Conservation (phyloP, 2,329 filamentous ascomycete species). For the Botryotinia convoluta region DNA sequence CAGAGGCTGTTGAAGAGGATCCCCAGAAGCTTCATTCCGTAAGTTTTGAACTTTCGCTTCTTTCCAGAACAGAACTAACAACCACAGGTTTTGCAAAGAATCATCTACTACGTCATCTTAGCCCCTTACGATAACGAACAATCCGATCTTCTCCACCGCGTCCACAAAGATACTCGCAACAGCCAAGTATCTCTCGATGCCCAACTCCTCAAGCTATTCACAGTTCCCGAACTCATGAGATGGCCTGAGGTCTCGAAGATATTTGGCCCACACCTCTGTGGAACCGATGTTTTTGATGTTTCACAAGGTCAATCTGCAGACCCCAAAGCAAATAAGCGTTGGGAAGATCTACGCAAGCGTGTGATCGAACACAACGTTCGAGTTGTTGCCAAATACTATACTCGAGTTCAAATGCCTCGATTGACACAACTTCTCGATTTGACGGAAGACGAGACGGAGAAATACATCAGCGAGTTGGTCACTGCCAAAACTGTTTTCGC, state of each 20-base stretch:
- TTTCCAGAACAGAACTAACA: conserved; percentile 24
- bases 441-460: conserved; percentile 93
- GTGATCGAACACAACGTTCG: conserved; percentile 99
- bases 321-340: conserved; percentile 78
- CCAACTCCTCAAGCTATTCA: conserved; percentile 89
- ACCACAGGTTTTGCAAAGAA: conserved; percentile 79
- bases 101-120: conserved; percentile 97
- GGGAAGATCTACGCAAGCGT: conserved; percentile 93
- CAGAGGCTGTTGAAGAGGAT: conserved; percentile 90
- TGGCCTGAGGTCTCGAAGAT: conserved; percentile 91
- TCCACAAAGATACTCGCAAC: conserved; percentile 82
- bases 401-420: conserved; percentile 88
- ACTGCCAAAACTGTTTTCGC: conserved; percentile 98
- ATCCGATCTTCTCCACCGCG: conserved; percentile 91
- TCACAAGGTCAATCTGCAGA: conserved; percentile 64
- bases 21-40: conserved; percentile 80
- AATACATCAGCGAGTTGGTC: conserved; percentile 96
- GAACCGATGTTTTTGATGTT: conserved; percentile 84
- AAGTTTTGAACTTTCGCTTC: conserved; percentile 40
- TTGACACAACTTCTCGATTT: conserved; percentile 89
- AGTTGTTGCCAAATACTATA: conserved; percentile 98
- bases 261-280: conserved; percentile 83
- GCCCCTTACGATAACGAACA: conserved; percentile 98
- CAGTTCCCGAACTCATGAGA: conserved; percentile 93
- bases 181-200: conserved; percentile 74